These are phyloP conservation scores for Arachis stenosperma DNA, from an alignment of 306 rosid species.

Conservation along the genomic window DNA sequence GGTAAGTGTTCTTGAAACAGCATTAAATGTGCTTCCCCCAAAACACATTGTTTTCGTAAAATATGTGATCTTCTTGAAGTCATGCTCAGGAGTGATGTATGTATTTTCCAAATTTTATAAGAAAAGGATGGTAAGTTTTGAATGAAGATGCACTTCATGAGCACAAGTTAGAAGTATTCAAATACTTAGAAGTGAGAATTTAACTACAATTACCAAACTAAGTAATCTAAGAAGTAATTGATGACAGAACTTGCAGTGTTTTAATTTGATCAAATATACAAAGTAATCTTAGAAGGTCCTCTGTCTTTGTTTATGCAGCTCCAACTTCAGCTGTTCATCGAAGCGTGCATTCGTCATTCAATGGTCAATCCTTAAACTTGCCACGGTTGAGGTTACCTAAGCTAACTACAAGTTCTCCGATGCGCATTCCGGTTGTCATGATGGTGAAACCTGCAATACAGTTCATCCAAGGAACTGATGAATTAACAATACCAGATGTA, in stretches of 20 bases:
- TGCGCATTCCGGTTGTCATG: constrained; percentile 42
- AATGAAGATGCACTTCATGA: background rate
- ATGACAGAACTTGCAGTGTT: background rate
- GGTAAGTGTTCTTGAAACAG: too few species aligned
- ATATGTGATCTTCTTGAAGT: constrained; percentile 14
- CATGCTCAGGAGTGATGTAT: background rate
- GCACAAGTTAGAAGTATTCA: background rate
- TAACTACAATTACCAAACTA: background rate
- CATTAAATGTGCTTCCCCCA: background rate
- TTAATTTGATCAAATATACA: background rate
- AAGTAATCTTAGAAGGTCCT: constrained; percentile 17
- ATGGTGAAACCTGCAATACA: constrained; percentile 82
- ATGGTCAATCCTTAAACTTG: constrained; percentile 58
- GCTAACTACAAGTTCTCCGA: constrained; percentile 28
- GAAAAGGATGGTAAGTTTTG: background rate
- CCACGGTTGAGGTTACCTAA: constrained; percentile 45
- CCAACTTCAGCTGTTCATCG: constrained; percentile 49
- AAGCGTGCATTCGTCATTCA: constrained; percentile 65
- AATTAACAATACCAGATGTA: constrained; percentile 92
- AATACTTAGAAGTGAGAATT: background rate
- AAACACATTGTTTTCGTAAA: constrained; percentile 16
- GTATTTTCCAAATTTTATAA: too few species aligned
- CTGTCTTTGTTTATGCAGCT: constrained; percentile 43
- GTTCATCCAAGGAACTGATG: constrained; percentile 98
- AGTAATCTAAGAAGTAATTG: constrained; percentile 14